Evolutionary conservation across 108 stramenopile species (phyloP).

Genomic region (Aurantiochytrium sp.): DNA sequence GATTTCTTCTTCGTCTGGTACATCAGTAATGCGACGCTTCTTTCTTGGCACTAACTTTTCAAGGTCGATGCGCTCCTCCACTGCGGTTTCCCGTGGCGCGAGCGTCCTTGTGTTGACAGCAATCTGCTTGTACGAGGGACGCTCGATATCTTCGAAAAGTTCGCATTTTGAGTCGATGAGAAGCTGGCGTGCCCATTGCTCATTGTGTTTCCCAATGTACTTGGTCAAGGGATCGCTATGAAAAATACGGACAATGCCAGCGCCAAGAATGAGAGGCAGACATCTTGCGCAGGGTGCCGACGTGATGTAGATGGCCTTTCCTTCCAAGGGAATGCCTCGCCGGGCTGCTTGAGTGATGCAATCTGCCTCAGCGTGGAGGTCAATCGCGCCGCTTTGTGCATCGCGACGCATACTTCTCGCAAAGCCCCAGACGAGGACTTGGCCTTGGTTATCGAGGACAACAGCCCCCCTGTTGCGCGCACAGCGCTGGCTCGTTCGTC

Average conservation of each 20-base stretch:
- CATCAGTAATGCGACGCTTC: too few species aligned
- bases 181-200: neutral
- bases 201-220: neutral
- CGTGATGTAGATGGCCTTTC: neutral
- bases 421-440: neutral
- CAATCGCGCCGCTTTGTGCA: neutral
- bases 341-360: neutral
- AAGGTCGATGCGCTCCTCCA: neutral
- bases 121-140: neutral
- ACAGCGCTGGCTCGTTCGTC: neutral
- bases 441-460: neutral
- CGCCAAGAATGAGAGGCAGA: neutral
- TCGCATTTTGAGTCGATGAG: neutral
- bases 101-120: neutral
- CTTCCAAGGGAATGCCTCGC: neutral
- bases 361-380: neutral
- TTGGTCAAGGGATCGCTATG: neutral
- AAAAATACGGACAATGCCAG: neutral
- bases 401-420: neutral
- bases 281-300: neutral
- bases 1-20: too few species aligned
- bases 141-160: neutral
- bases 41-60: neutral
- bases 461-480: neutral
- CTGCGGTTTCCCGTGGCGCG: neutral